Evolutionary conservation across 495 filamentous ascomycete genomes (phyloP), one percentile per base, ranked within the genome.

Genomic region (Delitschia confertaspora): DNA sequence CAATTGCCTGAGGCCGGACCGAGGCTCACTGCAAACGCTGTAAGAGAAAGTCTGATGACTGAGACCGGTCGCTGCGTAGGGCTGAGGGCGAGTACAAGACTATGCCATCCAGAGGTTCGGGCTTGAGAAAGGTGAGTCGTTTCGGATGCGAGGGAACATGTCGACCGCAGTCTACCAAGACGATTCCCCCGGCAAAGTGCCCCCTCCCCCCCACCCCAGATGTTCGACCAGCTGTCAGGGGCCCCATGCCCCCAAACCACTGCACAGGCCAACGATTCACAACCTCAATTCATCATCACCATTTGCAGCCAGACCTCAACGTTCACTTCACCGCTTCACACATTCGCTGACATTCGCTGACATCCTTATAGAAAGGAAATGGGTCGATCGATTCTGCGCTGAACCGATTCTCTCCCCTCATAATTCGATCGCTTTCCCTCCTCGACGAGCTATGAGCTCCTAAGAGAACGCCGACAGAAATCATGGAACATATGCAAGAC

Each of bases 401-500:
- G n/a, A n/a, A n/a, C n/a, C n/a, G n/a, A n/a, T n/a, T n/a, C n/a
- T n/a, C n/a, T n/a, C n/a, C n/a, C n/a, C n/a, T n/a, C n/a, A n/a
- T n/a, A n/a, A n/a, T n/a, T n/a, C n/a, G n/a, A n/a, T n/a, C n/a
- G n/a, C n/a, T n/a, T n/a, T n/a, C n/a, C n/a, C n/a, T n/a, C n/a
- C n/a, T n/a, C n/a, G n/a, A n/a, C n/a, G n/a, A n/a, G n/a, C n/a
- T n/a, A n/a, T n/a, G n/a, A n/a, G n/a, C n/a, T n/a, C n/a, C n/a
- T n/a, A n/a, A n/a, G n/a, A n/a, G n/a, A n/a, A n/a, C n/a, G n/a
- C n/a, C n/a, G n/a, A n/a, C n/a, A n/a, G 27, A 30, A 18, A 24
- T 16, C 18, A 43, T 21, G n/a, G 42, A 19, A 49, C 25, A 10
- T 13, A 13, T 18, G 7, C 34, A 50, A 38, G 14, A 2, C 26